phyloP scores from a whole-genome alignment of 2,329 filamentous ascomycete genomes.

The Exophiala oligosperma region DNA sequence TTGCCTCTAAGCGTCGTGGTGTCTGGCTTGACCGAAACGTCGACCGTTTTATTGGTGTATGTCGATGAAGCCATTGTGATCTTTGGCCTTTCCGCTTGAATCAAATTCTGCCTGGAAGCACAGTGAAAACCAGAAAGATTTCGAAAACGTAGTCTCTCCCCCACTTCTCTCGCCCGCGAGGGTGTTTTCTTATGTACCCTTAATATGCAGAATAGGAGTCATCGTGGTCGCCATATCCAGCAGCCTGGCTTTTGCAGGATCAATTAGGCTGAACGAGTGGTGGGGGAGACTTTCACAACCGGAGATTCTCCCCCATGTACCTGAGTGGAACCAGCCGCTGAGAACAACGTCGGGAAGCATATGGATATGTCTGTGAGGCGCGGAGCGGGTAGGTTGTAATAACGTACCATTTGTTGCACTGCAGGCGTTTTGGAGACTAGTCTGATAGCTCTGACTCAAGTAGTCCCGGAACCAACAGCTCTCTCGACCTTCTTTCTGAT shows the following conservation, averaged over 20 bases:
- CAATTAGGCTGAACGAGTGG: not conserved
- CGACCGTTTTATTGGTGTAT: constrained; percentile 8
- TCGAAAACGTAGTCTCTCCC: not conserved
- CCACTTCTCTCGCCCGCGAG: not conserved
- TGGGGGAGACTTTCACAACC: not conserved
- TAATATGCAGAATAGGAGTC: not conserved
- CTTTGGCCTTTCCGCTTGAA: not conserved
- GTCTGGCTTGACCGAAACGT: constrained; percentile 4
- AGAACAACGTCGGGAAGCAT: too few species aligned
- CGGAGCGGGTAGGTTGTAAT: not conserved
- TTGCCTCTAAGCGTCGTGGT: not conserved
- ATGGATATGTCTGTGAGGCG: not conserved
- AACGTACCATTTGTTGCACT: not conserved
- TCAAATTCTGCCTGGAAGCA: not conserved
- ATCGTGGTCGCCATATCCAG: not conserved
- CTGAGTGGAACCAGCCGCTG: not conserved
- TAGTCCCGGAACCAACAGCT: not conserved
- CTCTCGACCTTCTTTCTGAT: not conserved
- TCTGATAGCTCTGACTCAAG: not conserved
- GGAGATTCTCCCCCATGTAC: not conserved
- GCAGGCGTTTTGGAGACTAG: not conserved
- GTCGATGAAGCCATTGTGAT: not conserved
- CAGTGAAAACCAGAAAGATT: not conserved
- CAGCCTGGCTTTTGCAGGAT: not conserved
- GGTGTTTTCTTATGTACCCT: not conserved